These are phyloP conservation scores for Euphorbia lathyris DNA, from an alignment of 345 rosid species.

Conservation along the genomic window DNA sequence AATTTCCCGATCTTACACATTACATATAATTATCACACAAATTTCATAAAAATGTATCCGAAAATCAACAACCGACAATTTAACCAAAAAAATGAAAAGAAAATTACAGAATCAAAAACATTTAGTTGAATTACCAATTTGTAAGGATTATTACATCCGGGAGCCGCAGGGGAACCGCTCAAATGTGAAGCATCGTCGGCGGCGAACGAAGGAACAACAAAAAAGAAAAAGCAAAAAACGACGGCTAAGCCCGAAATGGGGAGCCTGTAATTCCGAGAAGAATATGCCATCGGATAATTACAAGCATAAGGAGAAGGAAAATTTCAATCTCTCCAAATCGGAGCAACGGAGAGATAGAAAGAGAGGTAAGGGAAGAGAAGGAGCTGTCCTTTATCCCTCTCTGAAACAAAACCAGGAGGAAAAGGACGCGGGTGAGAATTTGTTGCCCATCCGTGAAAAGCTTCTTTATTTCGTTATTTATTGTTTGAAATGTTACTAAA, in stretches of 20 bases:
- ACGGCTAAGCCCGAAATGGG: not conserved
- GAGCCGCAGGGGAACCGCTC: conserved; percentile 15
- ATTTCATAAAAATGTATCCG: not conserved
- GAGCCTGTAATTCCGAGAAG: not conserved
- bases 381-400: not conserved
- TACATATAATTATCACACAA: not conserved
- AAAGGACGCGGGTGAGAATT: not conserved
- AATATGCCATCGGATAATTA: not conserved
- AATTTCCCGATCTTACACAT: not conserved
- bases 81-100: not conserved
- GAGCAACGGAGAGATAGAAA: not conserved
- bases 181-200: conserved; percentile 16
- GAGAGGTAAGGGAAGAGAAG: not conserved
- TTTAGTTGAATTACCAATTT: conserved; percentile 8
- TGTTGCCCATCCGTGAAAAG: not conserved
- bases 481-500: not conserved
- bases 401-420: not conserved
- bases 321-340: not conserved
- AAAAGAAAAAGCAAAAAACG: conserved; percentile 7
- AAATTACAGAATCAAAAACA: not conserved
- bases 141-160: conserved; percentile 23
- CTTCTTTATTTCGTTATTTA: not conserved
- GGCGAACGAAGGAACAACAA: conserved; percentile 2
- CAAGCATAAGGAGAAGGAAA: not conserved
- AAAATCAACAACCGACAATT: not conserved